Conservation (phyloP, 2,329 filamentous ascomycete species). For the Rutstroemia sp. region DNA sequence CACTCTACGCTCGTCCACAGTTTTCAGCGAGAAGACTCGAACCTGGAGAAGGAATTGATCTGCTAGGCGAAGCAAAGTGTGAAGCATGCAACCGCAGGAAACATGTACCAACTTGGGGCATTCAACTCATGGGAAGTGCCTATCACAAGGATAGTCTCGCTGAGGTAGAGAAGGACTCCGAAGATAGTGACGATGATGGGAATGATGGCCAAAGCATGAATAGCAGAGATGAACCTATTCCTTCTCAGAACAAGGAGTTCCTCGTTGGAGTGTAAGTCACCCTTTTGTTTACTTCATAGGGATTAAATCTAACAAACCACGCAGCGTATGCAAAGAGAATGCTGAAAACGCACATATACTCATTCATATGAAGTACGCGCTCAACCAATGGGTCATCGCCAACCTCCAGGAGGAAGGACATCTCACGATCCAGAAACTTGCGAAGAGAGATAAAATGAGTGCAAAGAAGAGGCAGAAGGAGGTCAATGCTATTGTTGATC, state of each 20-base stretch:
- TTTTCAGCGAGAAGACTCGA: conserved; percentile 30
- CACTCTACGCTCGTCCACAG: conserved; percentile 58
- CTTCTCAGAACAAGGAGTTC: conserved; percentile 39
- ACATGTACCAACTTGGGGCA: conserved; percentile 58
- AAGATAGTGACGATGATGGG: conserved; percentile 32
- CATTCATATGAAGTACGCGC: conserved; percentile 66
- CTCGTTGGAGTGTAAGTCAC: conserved; percentile 41
- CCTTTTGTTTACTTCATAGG: neutral
- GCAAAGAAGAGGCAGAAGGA: conserved; percentile 50
- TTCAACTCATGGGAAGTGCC: conserved; percentile 56
- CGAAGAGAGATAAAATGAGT: conserved; percentile 54
- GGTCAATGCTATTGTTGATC: conserved; percentile 56
- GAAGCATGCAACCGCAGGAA: conserved; percentile 56
- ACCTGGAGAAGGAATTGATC: conserved; percentile 34
- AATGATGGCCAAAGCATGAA: conserved; percentile 33
- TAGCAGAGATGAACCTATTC: conserved; percentile 39
- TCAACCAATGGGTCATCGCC: conserved; percentile 64
- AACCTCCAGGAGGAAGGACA: conserved; percentile 52
- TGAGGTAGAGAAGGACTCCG: conserved; percentile 45
- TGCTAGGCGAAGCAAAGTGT: conserved; percentile 34
- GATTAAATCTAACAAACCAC: conserved; percentile 19
- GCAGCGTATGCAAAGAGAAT: conserved; percentile 48
- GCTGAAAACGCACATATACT: conserved; percentile 65
- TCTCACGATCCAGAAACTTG: conserved; percentile 47
- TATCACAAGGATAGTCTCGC: conserved; percentile 62